Evolutionary conservation across 2,329 filamentous ascomycete species (phyloP).

Genomic region (Fusarium compactum): DNA sequence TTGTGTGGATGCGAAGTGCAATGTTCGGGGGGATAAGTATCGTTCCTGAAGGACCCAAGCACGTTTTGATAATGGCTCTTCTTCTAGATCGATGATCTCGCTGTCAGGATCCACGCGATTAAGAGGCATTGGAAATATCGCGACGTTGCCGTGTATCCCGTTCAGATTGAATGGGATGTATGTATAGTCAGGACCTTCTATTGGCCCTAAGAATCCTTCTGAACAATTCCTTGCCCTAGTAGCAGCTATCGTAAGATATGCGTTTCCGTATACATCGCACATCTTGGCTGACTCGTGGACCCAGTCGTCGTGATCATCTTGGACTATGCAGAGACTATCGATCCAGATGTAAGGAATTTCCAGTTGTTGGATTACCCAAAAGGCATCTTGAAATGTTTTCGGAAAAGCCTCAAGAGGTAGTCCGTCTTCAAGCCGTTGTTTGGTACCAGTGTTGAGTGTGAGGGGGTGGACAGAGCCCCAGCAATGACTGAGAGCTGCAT

Average conservation of each 20-base stretch:
- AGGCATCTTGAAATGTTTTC: neutral
- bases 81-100: neutral
- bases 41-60: neutral
- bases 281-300: neutral
- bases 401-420: neutral
- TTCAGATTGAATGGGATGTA: fast-evolving
- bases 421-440: fast-evolving
- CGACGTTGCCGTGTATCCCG: fast-evolving
- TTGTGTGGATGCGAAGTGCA: neutral
- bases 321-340: neutral
- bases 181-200: neutral
- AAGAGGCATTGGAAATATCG: neutral
- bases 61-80: neutral
- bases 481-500: neutral
- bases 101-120: fast-evolving
- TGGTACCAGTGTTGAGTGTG: fast-evolving
- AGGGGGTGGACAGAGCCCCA: neutral
- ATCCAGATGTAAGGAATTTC: fast-evolving
- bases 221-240: neutral
- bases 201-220: neutral
- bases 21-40: neutral
- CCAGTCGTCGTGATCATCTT: neutral
- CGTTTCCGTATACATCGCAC: slow-evolving; percentile 2
- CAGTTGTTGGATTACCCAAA: neutral
- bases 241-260: neutral